These are phyloP conservation scores for Saccharomycopsis sp. DNA, from an alignment of 805 yeast species.

Conservation along the genomic window DNA sequence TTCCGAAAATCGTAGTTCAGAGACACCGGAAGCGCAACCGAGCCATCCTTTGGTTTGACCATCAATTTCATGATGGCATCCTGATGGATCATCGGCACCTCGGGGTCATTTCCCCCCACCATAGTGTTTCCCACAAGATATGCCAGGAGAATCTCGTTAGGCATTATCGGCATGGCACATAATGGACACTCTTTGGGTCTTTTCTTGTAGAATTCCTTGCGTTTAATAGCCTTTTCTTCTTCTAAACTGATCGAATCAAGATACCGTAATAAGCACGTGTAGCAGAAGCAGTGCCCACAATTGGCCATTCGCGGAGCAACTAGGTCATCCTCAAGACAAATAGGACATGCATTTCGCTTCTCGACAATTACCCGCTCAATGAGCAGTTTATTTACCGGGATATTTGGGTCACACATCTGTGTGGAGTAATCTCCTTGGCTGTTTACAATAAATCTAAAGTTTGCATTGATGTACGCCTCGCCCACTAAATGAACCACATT, in stretches of 20 bases:
- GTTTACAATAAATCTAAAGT: constrained; percentile 78
- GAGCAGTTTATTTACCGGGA: constrained; percentile 53
- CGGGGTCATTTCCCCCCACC: constrained; percentile 45
- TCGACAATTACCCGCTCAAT: constrained; percentile 73
- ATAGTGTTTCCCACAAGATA: constrained; percentile 34
- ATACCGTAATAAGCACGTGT: constrained; percentile 70
- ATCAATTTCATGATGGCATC: constrained; percentile 59
- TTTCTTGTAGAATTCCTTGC: constrained; percentile 27
- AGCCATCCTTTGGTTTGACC: constrained; percentile 41
- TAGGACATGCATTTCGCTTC: constrained; percentile 78
- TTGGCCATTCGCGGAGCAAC: constrained; percentile 91
- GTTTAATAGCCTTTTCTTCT: constrained; percentile 16
- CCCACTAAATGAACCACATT: constrained; percentile 49
- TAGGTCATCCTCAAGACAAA: constrained; percentile 77
- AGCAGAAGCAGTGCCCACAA: constrained; percentile 92
- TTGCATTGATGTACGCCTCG: constrained; percentile 69
- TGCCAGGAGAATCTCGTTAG: constrained; percentile 62
- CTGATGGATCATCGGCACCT: constrained; percentile 49
- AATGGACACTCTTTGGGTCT: constrained; percentile 73
- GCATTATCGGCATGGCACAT: constrained; percentile 54
- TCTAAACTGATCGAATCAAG: constrained; percentile 42
- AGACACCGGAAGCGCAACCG: constrained; percentile 46
- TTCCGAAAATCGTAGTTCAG: constrained; percentile 32
- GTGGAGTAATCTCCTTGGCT: constrained; percentile 45
- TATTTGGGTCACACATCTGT: constrained; percentile 67